These are phyloP conservation scores for Cercospora zeae-maydis DNA, from an alignment of 2,329 filamentous ascomycete genomes.

Conservation along the genomic window DNA sequence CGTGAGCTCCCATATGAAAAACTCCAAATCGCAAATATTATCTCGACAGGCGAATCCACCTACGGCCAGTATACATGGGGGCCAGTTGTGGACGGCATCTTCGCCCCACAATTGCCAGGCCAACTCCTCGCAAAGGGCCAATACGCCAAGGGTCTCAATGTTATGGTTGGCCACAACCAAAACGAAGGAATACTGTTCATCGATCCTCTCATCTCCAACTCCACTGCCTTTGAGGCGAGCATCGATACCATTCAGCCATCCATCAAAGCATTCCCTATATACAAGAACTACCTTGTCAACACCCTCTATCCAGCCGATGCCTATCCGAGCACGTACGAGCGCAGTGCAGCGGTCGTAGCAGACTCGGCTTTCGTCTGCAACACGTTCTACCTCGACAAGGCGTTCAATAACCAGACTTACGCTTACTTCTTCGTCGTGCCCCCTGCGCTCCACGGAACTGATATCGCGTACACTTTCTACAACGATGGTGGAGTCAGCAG, in stretches of 20 bases:
- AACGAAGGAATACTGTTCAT: conserved; percentile 48
- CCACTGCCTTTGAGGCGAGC: conserved; percentile 38
- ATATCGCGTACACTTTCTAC: conserved; percentile 54
- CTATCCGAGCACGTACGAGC: conserved; percentile 47
- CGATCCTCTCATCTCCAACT: conserved; percentile 37
- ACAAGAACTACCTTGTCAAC: conserved; percentile 42
- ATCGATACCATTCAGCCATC: conserved; percentile 33
- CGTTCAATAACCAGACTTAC: conserved; percentile 47
- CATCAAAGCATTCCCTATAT: conserved; percentile 20
- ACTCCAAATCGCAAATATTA: conserved; percentile 43
- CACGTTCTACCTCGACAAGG: conserved; percentile 49
- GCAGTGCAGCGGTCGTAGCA: conserved; percentile 41
- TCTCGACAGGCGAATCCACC: conserved; percentile 40
- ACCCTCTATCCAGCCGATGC: conserved; percentile 48
- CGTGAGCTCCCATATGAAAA: conserved; percentile 41
- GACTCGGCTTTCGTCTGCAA: conserved; percentile 52
- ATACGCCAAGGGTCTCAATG: conserved; percentile 44
- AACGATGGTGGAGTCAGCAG: conserved; percentile 29
- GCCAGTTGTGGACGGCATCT: conserved; percentile 49
- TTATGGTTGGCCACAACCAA: conserved; percentile 47
- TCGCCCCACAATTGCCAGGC: conserved; percentile 48
- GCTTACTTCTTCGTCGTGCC: conserved; percentile 53
- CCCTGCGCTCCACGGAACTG: conserved; percentile 53
- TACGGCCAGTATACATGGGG: conserved; percentile 47
- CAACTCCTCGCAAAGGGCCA: conserved; percentile 44